Percentiles rank a stretch among this genome's conserved stretches.
These are phyloP conservation scores for Naematelia aurantialba DNA, from an alignment of 768 basidiomycete species.

Conservation along the genomic window DNA sequence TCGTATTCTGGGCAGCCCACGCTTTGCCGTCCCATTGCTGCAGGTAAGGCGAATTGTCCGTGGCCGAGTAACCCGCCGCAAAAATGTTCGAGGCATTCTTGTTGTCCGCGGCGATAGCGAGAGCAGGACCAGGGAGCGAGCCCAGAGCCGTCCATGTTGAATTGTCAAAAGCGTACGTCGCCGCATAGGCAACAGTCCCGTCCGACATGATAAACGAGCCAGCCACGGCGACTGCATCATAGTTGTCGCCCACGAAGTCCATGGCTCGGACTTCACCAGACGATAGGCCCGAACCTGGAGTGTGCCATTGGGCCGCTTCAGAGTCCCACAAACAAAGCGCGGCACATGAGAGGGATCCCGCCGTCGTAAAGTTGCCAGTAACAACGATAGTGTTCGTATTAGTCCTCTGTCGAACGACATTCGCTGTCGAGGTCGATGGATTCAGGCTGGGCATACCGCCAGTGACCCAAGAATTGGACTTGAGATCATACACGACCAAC, in stretches of 20 bases:
- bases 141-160: constrained; percentile 62
- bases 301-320: constrained; percentile 67
- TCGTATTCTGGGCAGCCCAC: constrained; percentile 58
- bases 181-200: constrained; percentile 67
- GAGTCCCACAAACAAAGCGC: constrained; percentile 75
- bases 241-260: constrained; percentile 68
- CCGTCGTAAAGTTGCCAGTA: constrained; percentile 79
- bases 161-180: constrained; percentile 67
- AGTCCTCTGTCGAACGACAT: constrained; percentile 64
- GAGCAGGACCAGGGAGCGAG: constrained; percentile 77
- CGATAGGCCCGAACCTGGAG: constrained; percentile 68
- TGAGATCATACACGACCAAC: constrained; percentile 78
- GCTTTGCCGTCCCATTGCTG: constrained; percentile 75
- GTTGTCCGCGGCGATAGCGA: constrained; percentile 79
- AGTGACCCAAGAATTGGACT: constrained; percentile 61
- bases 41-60: constrained; percentile 67
- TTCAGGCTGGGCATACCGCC: constrained; percentile 62
- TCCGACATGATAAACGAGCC: constrained; percentile 71
- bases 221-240: constrained; percentile 69
- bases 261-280: constrained; percentile 75
- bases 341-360: constrained; percentile 69
- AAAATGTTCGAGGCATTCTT: constrained; percentile 79
- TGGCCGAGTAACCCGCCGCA: constrained; percentile 75
- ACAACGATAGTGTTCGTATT: constrained; percentile 68
- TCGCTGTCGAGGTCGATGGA: constrained; percentile 59